Evolutionary conservation across 306 rosid genomes (phyloP).

Genomic region (Rosa chinensis): DNA sequence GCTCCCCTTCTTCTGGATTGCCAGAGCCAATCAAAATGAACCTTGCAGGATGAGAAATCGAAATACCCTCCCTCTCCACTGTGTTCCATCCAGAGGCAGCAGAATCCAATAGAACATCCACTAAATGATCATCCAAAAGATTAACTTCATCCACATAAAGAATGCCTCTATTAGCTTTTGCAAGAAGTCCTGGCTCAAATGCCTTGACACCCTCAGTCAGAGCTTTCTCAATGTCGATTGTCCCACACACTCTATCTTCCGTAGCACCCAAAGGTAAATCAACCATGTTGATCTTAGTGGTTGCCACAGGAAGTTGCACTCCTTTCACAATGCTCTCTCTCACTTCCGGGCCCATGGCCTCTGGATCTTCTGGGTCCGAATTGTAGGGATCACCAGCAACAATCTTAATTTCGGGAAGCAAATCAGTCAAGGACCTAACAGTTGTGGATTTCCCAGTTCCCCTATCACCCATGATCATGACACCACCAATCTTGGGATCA

Average conservation of each 20-base stretch:
- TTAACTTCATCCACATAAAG: slow-evolving; percentile 94
- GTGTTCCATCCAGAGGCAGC: slow-evolving; percentile 99
- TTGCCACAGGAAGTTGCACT: slow-evolving; percentile 54
- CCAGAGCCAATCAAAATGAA: slow-evolving; percentile 93
- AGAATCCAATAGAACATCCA: slow-evolving; percentile 90
- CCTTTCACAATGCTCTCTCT: slow-evolving; percentile 66
- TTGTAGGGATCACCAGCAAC: slow-evolving; percentile 91
- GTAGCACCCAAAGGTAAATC: slow-evolving; percentile 96
- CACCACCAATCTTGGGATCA: slow-evolving; percentile 95
- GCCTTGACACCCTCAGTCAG: slow-evolving; percentile 93
- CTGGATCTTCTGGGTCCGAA: slow-evolving; percentile 94
- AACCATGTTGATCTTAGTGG: slow-evolving; percentile 89
- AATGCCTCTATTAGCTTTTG: slow-evolving; percentile 95
- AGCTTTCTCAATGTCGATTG: slow-evolving; percentile 96
- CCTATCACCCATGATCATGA: slow-evolving; percentile 97
- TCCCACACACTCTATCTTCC: slow-evolving; percentile 94
- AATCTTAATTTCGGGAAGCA: slow-evolving; percentile 84
- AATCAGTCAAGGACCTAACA: slow-evolving; percentile 82
- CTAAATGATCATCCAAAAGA: slow-evolving; percentile 92
- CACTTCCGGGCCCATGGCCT: slow-evolving; percentile 84
- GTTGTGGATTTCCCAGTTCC: slow-evolving; percentile 94
- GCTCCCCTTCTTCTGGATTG: slow-evolving; percentile 98
- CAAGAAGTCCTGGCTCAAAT: slow-evolving; percentile 92
- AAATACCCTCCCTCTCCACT: slow-evolving; percentile 95
- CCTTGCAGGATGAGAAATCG: slow-evolving; percentile 92